Evolutionary conservation across 768 basidiomycete genomes (phyloP).

Genomic region (Scleroderma bovista): DNA sequence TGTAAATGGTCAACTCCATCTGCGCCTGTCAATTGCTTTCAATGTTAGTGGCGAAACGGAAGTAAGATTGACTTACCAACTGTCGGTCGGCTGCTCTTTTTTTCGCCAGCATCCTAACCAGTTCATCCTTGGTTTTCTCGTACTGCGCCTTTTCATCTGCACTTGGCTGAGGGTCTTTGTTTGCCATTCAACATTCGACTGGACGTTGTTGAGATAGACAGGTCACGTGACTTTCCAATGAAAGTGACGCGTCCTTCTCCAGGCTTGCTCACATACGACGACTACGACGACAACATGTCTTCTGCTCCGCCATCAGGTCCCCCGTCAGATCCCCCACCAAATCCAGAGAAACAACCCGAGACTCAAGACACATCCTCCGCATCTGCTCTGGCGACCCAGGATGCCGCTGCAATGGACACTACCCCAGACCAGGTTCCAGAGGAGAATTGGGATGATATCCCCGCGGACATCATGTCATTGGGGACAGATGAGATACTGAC

Average conservation of each 20-base stretch:
- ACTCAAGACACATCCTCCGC: slow-evolving; percentile 26
- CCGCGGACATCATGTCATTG: slow-evolving; percentile 75
- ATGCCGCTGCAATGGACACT: slow-evolving; percentile 58
- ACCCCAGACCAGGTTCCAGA: slow-evolving; percentile 63
- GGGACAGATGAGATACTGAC: slow-evolving; percentile 85
- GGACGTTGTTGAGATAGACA: not conserved
- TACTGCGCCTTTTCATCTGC: slow-evolving; percentile 70
- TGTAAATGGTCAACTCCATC: slow-evolving; percentile 74
- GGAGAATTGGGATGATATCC: slow-evolving; percentile 90
- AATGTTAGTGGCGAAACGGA: not conserved
- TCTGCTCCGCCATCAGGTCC: slow-evolving; percentile 53
- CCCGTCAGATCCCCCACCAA: slow-evolving; percentile 47
- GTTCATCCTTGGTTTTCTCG: slow-evolving; percentile 69
- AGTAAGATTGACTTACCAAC: slow-evolving; percentile 43
- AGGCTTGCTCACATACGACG: not conserved
- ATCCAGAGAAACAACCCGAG: slow-evolving; percentile 52
- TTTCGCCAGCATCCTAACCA: slow-evolving; percentile 66
- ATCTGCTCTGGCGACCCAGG: slow-evolving; percentile 28
- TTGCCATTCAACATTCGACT: slow-evolving; percentile 28
- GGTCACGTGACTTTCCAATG: not conserved
- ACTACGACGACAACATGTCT: slow-evolving; percentile 40
- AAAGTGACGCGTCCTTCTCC: slow-evolving; percentile 22
- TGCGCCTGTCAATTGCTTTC: slow-evolving; percentile 54
- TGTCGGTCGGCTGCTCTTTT: slow-evolving; percentile 75
- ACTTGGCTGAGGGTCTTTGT: slow-evolving; percentile 37